These are phyloP conservation scores for Brachypodium distachyon DNA, from an alignment of 202 grass and related monocot genomes.

Conservation along the genomic window DNA sequence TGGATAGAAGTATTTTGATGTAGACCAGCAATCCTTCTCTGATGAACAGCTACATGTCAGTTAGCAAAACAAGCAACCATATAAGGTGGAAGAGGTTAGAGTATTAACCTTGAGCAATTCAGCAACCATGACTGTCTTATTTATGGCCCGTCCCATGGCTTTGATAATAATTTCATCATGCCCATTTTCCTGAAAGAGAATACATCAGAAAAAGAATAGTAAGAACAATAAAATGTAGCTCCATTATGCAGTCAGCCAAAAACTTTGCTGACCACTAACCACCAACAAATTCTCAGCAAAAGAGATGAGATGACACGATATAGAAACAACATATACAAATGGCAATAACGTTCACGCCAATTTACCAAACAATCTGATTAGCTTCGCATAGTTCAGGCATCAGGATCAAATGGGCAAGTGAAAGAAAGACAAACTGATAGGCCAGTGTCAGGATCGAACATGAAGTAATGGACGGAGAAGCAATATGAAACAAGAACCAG, in stretches of 20 bases:
- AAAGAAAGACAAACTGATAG: not conserved
- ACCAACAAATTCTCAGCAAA: not conserved
- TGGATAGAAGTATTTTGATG: slow-evolving; percentile 71
- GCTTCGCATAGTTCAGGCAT: not conserved
- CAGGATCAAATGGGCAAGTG: not conserved
- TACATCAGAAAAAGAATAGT: not conserved
- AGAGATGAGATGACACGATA: not conserved
- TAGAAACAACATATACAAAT: not conserved
- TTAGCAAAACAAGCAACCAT: not conserved
- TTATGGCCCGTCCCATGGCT: slow-evolving; percentile 89
- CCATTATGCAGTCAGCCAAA: not conserved
- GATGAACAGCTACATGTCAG: slow-evolving; percentile 14
- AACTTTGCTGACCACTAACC: not conserved
- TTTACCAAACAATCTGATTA: not conserved
- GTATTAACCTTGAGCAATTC: slow-evolving; percentile 77
- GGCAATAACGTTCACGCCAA: not conserved
- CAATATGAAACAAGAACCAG: not conserved
- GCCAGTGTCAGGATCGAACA: not conserved
- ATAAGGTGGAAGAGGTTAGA: not conserved
- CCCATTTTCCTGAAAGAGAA: slow-evolving; percentile 58
- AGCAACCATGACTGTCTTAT: slow-evolving; percentile 76
- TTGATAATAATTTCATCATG: slow-evolving; percentile 78
- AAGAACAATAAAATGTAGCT: not conserved
- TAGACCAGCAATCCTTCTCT: slow-evolving; percentile 83
- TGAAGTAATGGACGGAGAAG: not conserved